Percentiles rank a stretch among this genome's conserved stretches.
Conservation (phyloP, 2,329 filamentous ascomycete genomes). For the Epichloe hybrida region DNA sequence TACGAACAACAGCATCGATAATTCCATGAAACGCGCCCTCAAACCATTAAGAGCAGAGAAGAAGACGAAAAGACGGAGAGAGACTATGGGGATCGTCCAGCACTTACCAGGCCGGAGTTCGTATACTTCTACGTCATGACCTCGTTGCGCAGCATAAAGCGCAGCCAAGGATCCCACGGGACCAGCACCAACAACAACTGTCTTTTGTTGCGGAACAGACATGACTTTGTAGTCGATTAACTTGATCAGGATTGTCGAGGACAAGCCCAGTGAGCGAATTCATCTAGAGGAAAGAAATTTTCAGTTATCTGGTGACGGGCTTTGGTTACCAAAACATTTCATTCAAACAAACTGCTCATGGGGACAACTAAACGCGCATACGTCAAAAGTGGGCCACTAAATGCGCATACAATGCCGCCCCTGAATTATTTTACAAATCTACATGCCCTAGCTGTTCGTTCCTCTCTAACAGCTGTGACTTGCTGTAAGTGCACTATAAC, state of each 20-base stretch:
- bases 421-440: no score
- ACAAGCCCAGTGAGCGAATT: not conserved
- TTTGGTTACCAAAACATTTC: not conserved
- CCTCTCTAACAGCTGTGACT: no score
- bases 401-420: no score
- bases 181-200: slow-evolving; percentile 78
- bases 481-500: no score
- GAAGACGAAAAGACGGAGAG: not conserved
- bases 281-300: not conserved
- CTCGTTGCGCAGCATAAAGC: slow-evolving; percentile 79
- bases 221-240: not conserved
- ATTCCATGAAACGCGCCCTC: no score
- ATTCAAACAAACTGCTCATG: not conserved
- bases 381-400: no score
- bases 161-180: slow-evolving; percentile 88
- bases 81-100: not conserved
- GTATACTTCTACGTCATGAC: slow-evolving; percentile 85
- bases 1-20: not conserved
- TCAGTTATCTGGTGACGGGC: not conserved
- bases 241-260: not conserved
- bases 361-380: no score
- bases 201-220: slow-evolving; percentile 41
- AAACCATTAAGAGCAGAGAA: no score
- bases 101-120: slow-evolving; percentile 76
- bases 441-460: no score